phyloP scores from a whole-genome alignment of 179 eudicot species.

The Gypsophila paniculata region DNA sequence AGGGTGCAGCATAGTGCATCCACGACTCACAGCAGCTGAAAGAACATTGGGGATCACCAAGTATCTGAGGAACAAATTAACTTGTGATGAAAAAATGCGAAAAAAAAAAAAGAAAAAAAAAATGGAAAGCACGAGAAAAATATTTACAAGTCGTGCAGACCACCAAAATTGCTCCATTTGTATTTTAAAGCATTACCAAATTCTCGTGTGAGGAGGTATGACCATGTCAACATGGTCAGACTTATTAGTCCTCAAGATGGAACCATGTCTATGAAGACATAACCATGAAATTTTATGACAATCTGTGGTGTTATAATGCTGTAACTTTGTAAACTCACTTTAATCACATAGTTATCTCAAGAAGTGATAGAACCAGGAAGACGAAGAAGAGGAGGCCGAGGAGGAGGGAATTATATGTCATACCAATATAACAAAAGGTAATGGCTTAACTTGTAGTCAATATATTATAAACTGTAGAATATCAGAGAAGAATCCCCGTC shows the following conservation, averaged over 20 bases:
- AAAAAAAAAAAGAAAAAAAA: slow-evolving; percentile 19
- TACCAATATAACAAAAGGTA: background rate
- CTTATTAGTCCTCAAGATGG: background rate
- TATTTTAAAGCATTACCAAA: background rate
- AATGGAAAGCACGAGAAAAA: background rate
- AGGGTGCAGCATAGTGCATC: slow-evolving; percentile 97
- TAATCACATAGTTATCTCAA: background rate
- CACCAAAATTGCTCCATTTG: background rate
- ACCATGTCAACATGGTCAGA: background rate
- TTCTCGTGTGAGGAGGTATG: background rate
- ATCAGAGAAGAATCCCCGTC: background rate
- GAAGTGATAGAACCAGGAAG: background rate
- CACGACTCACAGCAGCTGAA: slow-evolving; percentile 86
- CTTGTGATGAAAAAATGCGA: background rate
- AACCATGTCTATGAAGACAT: background rate
- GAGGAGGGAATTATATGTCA: background rate
- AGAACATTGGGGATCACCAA: slow-evolving; percentile 86
- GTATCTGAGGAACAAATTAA: slow-evolving; percentile 47
- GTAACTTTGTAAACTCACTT: background rate
- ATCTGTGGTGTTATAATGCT: background rate
- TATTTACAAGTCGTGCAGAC: background rate
- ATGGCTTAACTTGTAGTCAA: background rate
- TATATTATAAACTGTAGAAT: background rate
- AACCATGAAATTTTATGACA: background rate
- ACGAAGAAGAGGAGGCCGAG: too few species aligned